These are phyloP conservation scores for Aspergillus neotritici DNA, from an alignment of 2,329 filamentous ascomycete genomes.

Conservation along the genomic window DNA sequence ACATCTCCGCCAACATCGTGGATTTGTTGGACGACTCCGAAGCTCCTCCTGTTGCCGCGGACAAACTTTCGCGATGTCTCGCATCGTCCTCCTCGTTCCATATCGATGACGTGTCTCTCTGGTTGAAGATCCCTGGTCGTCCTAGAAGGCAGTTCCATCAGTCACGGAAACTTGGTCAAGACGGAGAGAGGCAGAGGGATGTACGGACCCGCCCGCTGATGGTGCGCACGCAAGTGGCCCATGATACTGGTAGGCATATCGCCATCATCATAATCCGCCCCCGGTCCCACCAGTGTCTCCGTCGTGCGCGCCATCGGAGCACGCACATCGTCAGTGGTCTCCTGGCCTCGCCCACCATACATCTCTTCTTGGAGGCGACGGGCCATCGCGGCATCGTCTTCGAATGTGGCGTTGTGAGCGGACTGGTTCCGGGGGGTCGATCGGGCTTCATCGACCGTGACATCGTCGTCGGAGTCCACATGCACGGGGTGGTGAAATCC, in stretches of 20 bases:
- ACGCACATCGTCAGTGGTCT: constrained; percentile 58
- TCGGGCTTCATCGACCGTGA: constrained; percentile 38
- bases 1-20: constrained; percentile 80
- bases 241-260: constrained; percentile 58
- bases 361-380: constrained; percentile 86
- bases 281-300: constrained; percentile 80
- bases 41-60: constrained; percentile 58
- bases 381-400: constrained; percentile 92
- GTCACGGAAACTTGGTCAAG: background rate
- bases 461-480: constrained; percentile 71
- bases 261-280: constrained; percentile 49
- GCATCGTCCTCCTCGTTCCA: constrained; percentile 51
- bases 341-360: constrained; percentile 54
- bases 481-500: constrained; percentile 54
- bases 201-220: constrained; percentile 32
- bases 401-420: constrained; percentile 51
- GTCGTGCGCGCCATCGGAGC: constrained; percentile 88
- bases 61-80: constrained; percentile 49
- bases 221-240: constrained; percentile 55
- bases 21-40: constrained; percentile 64
- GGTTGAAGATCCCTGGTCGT: constrained; percentile 64
- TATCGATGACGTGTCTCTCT: constrained; percentile 53
- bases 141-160: constrained; percentile 19
- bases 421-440: constrained; percentile 29
- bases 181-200: background rate